These are phyloP conservation scores for Hypoxylon sp. DNA, from an alignment of 2,329 filamentous ascomycete genomes.

Conservation along the genomic window DNA sequence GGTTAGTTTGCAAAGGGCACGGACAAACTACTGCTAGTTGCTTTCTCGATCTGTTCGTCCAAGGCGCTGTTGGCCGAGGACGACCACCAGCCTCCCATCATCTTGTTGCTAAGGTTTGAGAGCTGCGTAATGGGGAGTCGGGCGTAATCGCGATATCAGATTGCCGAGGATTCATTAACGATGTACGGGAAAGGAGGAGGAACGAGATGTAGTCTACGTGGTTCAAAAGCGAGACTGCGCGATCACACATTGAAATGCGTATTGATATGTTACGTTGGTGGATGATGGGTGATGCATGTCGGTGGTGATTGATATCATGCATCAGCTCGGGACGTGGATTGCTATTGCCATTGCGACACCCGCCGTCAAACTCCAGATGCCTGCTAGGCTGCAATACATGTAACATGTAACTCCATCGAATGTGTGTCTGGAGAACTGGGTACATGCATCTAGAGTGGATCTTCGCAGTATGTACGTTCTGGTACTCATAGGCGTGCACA, in stretches of 20 bases:
- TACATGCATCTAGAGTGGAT: neutral
- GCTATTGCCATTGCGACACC: neutral
- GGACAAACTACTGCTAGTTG: constrained; percentile 93
- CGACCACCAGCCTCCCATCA: constrained; percentile 96
- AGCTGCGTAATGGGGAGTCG: constrained; percentile 7
- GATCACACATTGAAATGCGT: constrained; percentile 1
- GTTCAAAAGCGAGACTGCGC: constrained; percentile 21
- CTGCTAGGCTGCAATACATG: constrained; percentile 2
- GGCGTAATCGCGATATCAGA: constrained; percentile 9
- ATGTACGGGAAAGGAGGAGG: neutral
- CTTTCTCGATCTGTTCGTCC: constrained; percentile 97
- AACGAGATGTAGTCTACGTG: constrained; percentile 1
- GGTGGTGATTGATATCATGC: constrained; percentile 1
- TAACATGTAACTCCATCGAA: too few relatives aligned
- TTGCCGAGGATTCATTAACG: neutral
- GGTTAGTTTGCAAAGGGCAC: constrained; percentile 51
- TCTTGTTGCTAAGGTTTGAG: constrained; percentile 46
- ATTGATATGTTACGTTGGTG: neutral
- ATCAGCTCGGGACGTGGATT: neutral
- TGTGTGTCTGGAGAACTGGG: neutral
- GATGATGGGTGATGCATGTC: constrained; percentile 1
- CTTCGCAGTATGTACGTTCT: neutral
- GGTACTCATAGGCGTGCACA: neutral
- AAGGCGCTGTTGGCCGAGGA: constrained; percentile 89
- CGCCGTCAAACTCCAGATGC: neutral